These are phyloP conservation scores for Moelleriella libera DNA, from an alignment of 2,329 filamentous ascomycete genomes.

Conservation along the genomic window DNA sequence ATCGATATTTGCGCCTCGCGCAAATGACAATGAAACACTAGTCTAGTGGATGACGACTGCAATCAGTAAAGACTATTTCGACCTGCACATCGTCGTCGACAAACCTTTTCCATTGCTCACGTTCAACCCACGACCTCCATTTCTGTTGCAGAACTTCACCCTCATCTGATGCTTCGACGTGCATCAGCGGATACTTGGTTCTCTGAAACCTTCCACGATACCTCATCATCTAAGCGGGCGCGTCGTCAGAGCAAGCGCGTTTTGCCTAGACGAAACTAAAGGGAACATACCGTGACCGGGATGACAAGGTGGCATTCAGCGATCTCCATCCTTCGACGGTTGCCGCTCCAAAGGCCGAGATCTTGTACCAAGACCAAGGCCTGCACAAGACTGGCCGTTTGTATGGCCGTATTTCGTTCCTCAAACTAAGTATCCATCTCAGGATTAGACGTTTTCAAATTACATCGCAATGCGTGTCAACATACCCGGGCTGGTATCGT, in stretches of 20 bases:
- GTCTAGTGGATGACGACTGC: slow-evolving; percentile 16
- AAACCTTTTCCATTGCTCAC: slow-evolving; percentile 52
- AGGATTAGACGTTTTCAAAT: not conserved
- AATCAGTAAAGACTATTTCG: not conserved
- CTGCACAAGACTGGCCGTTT: slow-evolving; percentile 34
- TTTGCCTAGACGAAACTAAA: not conserved
- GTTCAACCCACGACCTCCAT: slow-evolving; percentile 49
- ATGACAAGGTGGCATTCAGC: slow-evolving; percentile 34
- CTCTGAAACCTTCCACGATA: slow-evolving; percentile 44
- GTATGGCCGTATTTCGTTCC: slow-evolving; percentile 29
- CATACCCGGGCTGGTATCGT: slow-evolving; percentile 16
- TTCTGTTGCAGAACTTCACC: slow-evolving; percentile 44
- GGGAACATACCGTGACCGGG: slow-evolving; percentile 25
- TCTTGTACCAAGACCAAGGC: slow-evolving; percentile 33
- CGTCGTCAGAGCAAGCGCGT: slow-evolving; percentile 7
- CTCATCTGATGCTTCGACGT: slow-evolving; percentile 37
- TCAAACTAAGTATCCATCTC: slow-evolving; percentile 24
- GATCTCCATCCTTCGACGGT: slow-evolving; percentile 41
- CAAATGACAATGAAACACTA: slow-evolving; percentile 51
- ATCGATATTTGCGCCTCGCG: slow-evolving; percentile 56
- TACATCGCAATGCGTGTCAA: not conserved
- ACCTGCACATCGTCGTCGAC: not conserved
- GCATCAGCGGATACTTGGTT: slow-evolving; percentile 35
- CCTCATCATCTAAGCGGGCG: slow-evolving; percentile 30
- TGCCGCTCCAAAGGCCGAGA: slow-evolving; percentile 39